These are phyloP conservation scores for Solanum boliviense DNA, from an alignment of 257 asterid genomes.

Conservation along the genomic window DNA sequence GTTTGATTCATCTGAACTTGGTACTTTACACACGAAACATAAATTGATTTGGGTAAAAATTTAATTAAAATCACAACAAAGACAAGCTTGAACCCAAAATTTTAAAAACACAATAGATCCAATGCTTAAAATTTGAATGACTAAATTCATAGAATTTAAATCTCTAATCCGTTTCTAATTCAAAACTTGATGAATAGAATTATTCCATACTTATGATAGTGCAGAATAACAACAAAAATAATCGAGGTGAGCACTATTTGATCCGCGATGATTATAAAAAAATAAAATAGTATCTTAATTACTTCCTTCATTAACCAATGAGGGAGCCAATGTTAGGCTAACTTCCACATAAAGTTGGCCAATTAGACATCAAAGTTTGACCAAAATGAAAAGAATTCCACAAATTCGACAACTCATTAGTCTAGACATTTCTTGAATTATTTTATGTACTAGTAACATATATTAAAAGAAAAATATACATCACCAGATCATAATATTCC, in stretches of 20 bases:
- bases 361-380: not conserved
- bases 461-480: not conserved
- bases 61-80: too few relatives aligned
- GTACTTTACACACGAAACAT: not conserved
- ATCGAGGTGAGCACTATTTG: not conserved
- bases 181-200: not conserved
- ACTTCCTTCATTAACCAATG: not conserved
- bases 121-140: not conserved
- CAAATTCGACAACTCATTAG: not conserved
- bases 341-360: not conserved
- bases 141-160: not conserved
- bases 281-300: not conserved
- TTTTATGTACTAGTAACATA: not conserved
- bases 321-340: not conserved
- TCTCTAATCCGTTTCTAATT: fast-evolving
- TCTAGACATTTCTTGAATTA: not conserved
- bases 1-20: not conserved
- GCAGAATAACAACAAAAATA: not conserved
- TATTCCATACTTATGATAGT: not conserved
- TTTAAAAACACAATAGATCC: not conserved
- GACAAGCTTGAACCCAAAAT: not conserved
- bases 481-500: not conserved
- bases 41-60: not conserved
- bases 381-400: not conserved
- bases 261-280: not conserved